Evolutionary conservation across 495 filamentous ascomycete genomes (phyloP).

Genomic region (Talaromyces stipitatus): DNA sequence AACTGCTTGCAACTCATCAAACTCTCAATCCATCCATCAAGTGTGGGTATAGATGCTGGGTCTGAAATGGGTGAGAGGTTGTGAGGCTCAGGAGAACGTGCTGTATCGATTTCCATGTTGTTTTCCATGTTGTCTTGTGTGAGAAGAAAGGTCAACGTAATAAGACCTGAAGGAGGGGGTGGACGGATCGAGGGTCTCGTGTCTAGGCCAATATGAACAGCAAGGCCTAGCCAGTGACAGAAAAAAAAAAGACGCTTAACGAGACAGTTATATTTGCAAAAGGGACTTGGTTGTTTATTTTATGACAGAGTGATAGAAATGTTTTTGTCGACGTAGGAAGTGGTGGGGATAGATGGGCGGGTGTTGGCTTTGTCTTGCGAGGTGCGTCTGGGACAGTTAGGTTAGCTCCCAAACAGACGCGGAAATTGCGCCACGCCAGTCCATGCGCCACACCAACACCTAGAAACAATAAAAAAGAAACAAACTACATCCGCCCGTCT

Average conservation of each 20-base stretch:
- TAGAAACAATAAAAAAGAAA: neutral
- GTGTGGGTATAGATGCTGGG: constrained; percentile 79
- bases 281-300: constrained; percentile 16
- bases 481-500: neutral
- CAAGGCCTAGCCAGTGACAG: constrained; percentile 4
- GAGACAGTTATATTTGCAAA: constrained; percentile 20
- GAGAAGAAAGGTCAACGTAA: constrained; percentile 12
- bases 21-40: constrained; percentile 98
- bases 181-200: constrained; percentile 27
- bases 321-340: neutral
- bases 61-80: constrained; percentile 65
- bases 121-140: constrained; percentile 68
- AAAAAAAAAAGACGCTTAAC: constrained; percentile 9
- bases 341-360: neutral
- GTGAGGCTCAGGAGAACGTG: constrained; percentile 76
- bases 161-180: constrained; percentile 26
- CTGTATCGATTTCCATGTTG: constrained; percentile 88
- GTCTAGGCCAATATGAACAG: constrained; percentile 6
- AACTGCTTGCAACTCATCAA: constrained; percentile 99
- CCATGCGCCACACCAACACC: neutral
- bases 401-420: neutral
- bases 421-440: neutral
- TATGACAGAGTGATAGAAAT: neutral
- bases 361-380: constrained; percentile 6
- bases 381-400: constrained; percentile 10